Base-by-base conservation (phyloP, 1,284 basidiomycete species). In the Trametes versicolor region DNA sequence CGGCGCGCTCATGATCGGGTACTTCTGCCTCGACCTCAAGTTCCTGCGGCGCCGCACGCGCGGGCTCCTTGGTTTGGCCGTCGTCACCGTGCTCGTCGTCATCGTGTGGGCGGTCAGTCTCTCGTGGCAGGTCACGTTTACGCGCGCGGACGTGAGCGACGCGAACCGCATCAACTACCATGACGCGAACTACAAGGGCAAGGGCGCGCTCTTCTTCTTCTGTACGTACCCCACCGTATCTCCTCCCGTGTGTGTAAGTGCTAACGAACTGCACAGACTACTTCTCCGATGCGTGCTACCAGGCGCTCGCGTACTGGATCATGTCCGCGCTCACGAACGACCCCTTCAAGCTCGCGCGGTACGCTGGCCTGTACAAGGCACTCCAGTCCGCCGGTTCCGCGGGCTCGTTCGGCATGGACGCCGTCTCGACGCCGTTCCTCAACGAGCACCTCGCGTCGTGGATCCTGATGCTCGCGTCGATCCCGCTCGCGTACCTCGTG, bases 381-480 rank as follows among this genome's bases (percentile, higher is more conserved):
- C 58, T 80, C 36, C 79, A 81, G 72, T 76, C 75, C 49, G 79
- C 79, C 48, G 82, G 82, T 27, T 63, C 74, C 7, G 82, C 77
- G 41, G 82, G 76, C 45, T 79, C 77, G 29, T 85, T 80, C 70
- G 83, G 81, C 32, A 83, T 85, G 82, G 83, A 85, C 72, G 82
- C 83, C 4, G 79, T 81, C 39, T 47, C 60, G 34, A 78, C 79
- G 54, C 79, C 79, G 47, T 77, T 74, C 66, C 69, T 81, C 41
- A 80, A 80, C 71, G 79, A 81, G 68, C 72, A 75, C 67, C 76
- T 81, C 58, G 78, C 76, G 36, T 76, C 74, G 62, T 81, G 79
- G 79, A 34, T 73, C 36, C 63, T 80, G 71, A 75, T 80, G 74
- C 72, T 81, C 59, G 68, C 72, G 32, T 79, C 77, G 45, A 76